These are phyloP conservation scores for Tremella mesenterica DNA, from an alignment of 768 basidiomycete genomes.

Conservation along the genomic window DNA sequence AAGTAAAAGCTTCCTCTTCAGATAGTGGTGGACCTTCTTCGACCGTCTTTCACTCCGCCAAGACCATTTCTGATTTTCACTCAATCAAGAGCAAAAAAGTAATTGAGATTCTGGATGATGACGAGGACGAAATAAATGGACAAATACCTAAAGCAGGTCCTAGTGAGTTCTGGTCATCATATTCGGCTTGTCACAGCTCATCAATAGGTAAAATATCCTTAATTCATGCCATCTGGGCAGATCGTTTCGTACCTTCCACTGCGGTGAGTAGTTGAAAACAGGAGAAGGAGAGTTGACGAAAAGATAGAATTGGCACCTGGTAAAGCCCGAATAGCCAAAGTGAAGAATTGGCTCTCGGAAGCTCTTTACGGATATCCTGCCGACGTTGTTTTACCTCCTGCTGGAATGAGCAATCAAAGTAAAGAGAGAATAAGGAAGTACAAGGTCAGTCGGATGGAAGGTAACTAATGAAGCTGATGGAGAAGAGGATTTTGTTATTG, in stretches of 20 bases:
- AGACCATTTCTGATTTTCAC: too few species aligned
- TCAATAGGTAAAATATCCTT: too few species aligned
- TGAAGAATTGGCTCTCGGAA: conserved; percentile 41
- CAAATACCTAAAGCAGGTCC: too few species aligned
- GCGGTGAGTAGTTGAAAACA: conserved; percentile 17
- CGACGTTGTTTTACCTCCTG: conserved; percentile 4
- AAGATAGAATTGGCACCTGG: conserved; percentile 40
- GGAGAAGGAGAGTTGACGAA: not conserved
- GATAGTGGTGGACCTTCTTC: too few species aligned
- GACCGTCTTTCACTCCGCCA: too few species aligned
- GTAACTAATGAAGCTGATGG: not conserved
- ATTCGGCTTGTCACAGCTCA: too few species aligned
- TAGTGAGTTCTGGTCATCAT: too few species aligned
- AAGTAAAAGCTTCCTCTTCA: too few species aligned
- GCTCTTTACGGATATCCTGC: conserved; percentile 29
- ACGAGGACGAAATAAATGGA: conserved; percentile 13
- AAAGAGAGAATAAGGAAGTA: conserved; percentile 40
- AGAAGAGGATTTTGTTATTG: conserved; percentile 69
- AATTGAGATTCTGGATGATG: conserved; percentile 15
- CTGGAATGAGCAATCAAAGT: conserved; percentile 3
- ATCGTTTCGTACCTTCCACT: conserved; percentile 23
- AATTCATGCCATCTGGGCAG: conserved; percentile 35
- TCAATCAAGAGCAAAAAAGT: conserved; percentile 18
- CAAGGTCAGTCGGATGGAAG: conserved; percentile 19
- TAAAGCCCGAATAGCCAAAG: conserved; percentile 30